These are phyloP conservation scores for Hyphopichia wangnamkhiaoensis DNA, from an alignment of 1,139 yeast species.

Conservation along the genomic window DNA sequence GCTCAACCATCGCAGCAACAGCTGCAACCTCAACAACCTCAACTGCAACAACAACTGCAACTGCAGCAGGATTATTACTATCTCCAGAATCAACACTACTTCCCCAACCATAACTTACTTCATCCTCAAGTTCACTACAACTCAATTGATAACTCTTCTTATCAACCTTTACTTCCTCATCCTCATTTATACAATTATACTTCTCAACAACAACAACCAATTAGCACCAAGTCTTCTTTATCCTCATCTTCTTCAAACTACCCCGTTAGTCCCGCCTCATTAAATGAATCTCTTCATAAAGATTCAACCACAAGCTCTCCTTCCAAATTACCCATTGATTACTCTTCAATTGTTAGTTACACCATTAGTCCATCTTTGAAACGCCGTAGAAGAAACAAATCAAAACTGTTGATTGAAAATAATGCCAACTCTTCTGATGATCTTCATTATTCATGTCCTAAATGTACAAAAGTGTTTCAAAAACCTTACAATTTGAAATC, in stretches of 20 bases:
- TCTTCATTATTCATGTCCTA: constrained; percentile 38
- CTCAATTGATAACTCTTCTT: not conserved
- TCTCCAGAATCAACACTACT: not conserved
- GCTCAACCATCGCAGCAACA: not conserved
- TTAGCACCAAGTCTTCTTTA: constrained; percentile 3
- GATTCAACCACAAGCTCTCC: no score
- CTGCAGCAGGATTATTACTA: not conserved
- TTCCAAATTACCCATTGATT: constrained; percentile 25
- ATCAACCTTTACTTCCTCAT: constrained; percentile 6
- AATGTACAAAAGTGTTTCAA: constrained; percentile 52
- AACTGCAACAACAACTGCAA: not conserved
- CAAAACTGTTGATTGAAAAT: constrained; percentile 3
- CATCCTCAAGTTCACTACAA: not conserved
- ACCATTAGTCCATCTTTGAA: constrained; percentile 40
- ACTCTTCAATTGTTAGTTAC: constrained; percentile 37
- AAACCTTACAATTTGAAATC: constrained; percentile 58
- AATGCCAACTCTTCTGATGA: constrained; percentile 1
- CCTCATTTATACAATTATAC: constrained; percentile 7
- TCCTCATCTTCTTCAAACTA: constrained; percentile 8
- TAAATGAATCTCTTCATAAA: constrained; percentile 5
- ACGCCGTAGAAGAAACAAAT: constrained; percentile 26
- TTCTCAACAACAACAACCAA: constrained; percentile 3
- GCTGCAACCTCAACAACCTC: not conserved
- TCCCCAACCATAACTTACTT: not conserved
- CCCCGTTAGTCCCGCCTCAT: constrained; percentile 14